phyloP scores from a whole-genome alignment of 371 early-diverging fungal genomes.

The Circinella minor region DNA sequence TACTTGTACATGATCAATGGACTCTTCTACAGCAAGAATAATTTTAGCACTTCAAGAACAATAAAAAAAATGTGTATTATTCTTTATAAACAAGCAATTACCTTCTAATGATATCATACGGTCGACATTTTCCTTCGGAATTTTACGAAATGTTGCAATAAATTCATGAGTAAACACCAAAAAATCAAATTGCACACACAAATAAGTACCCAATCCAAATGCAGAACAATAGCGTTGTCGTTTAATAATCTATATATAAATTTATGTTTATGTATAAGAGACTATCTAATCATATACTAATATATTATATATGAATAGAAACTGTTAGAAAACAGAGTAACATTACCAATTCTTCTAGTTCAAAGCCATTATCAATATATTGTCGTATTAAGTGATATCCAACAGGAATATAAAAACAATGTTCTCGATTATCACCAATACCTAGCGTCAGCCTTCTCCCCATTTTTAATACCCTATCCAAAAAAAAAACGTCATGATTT shows the following conservation, averaged over 20 bases:
- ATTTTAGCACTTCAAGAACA: too few species aligned
- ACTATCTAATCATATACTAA: too few species aligned
- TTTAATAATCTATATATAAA: constrained; percentile 68
- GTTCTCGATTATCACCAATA: constrained; percentile 90
- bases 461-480: constrained; percentile 70
- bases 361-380: constrained; percentile 86
- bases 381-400: constrained; percentile 79
- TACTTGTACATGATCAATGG: constrained; percentile 29
- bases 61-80: too few species aligned
- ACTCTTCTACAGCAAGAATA: background rate
- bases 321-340: too few species aligned
- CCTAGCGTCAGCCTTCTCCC: constrained; percentile 80
- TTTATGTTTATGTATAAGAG: too few species aligned
- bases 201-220: constrained; percentile 87
- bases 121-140: constrained; percentile 59
- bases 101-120: constrained; percentile 54
- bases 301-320: too few species aligned
- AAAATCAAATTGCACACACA: constrained; percentile 89
- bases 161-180: constrained; percentile 94
- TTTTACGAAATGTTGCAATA: constrained; percentile 82
- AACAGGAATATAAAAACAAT: constrained; percentile 89
- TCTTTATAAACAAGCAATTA: constrained; percentile 5
- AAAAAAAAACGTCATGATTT: constrained; percentile 5
- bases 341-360: constrained; percentile 79
- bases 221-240: constrained; percentile 90